Conservation (phyloP, 2,329 filamentous ascomycete species). For the Helminthosporium solani region DNA sequence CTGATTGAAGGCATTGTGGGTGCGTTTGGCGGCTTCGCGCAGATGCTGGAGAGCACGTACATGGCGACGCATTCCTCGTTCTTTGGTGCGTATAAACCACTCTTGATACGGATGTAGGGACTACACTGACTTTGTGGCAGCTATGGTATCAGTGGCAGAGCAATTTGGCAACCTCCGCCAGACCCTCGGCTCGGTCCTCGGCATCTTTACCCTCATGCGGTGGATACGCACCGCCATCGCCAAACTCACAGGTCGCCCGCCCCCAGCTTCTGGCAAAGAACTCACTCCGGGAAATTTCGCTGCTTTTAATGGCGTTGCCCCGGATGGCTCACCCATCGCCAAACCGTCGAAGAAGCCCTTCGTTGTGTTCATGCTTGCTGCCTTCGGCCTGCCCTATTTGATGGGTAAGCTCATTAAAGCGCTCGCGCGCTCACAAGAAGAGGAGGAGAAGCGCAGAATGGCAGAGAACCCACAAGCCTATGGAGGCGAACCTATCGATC, state of each 20-base stretch:
- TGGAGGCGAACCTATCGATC: constrained; percentile 65
- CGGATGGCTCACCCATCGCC: constrained; percentile 64
- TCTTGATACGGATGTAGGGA: background rate
- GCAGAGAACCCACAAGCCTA: constrained; percentile 51
- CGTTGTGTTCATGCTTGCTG: constrained; percentile 90
- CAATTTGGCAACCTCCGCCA: constrained; percentile 93
- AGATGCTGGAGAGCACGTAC: constrained; percentile 99
- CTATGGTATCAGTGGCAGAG: constrained; percentile 97
- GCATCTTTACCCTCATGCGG: constrained; percentile 92
- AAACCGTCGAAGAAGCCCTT: constrained; percentile 92
- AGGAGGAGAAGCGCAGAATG: constrained; percentile 68
- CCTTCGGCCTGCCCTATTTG: constrained; percentile 92
- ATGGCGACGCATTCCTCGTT: constrained; percentile 99
- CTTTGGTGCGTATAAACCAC: constrained; percentile 70
- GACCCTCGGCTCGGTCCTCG: constrained; percentile 87
- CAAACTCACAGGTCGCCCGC: constrained; percentile 87
- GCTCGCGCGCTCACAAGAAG: constrained; percentile 80
- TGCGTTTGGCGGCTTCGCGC: constrained; percentile 94
- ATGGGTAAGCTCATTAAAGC: constrained; percentile 95
- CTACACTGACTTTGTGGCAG: constrained; percentile 42
- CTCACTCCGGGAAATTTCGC: constrained; percentile 91
- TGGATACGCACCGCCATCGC: constrained; percentile 92
- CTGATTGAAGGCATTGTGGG: constrained; percentile 97
- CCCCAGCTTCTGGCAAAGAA: constrained; percentile 80
- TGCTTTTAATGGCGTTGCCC: constrained; percentile 72